Base-by-base conservation (phyloP, 192 early-diverging fungal genomes). In the Entomortierella chlamydospora region DNA sequence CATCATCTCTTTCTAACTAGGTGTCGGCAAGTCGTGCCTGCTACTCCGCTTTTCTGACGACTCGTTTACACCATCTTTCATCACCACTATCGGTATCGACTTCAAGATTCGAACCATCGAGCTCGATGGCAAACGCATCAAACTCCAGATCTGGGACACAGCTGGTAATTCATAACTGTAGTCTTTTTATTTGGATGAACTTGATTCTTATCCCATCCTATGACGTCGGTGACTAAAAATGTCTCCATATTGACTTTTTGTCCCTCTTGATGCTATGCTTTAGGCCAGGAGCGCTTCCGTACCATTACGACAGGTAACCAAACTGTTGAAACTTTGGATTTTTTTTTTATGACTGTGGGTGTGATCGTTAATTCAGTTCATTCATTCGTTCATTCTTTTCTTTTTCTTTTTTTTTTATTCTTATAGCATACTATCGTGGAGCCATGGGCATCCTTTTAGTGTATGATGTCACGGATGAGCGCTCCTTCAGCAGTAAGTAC, bases 131-230 rank as follows among this genome's bases (percentile, higher is more conserved):
- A 98, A 98, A 88, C 92, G 96, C 64, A 98, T 99, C 81, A 99
- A 99, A 86, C 89, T 99, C 42, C 98, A 99, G 85, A 99, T 99
- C 70, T 99, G 98, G 98, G 97, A 99, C 85, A 99, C 97, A 9
- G 97, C 97, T 28, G 97, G 69, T 71, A 71, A 23, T 15, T 68
- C 41, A 33, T 60, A 57, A 23, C 25, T 42, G 13, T 11, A 25
- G 26, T 41, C 30, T 37, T 34, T 39, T 12, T 22, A 54, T n/a
- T n/a, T n/a, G n/a, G n/a, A n/a, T n/a, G n/a, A n/a, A n/a, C n/a
- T 47, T 4, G 20, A 3, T 20, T 47, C 45, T 20, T 20, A 11
- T 28, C 23, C 15, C 37, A 23, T 47, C 2, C 37, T 37, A 26
- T 43, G 58, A 23, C 45, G 13, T 49, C 10, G 20, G 6, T 23